Percentiles rank a stretch among this genome's conserved stretches.
Evolutionary conservation across 2,329 filamentous ascomycete genomes (phyloP).

Genomic region (Calonectria montana): DNA sequence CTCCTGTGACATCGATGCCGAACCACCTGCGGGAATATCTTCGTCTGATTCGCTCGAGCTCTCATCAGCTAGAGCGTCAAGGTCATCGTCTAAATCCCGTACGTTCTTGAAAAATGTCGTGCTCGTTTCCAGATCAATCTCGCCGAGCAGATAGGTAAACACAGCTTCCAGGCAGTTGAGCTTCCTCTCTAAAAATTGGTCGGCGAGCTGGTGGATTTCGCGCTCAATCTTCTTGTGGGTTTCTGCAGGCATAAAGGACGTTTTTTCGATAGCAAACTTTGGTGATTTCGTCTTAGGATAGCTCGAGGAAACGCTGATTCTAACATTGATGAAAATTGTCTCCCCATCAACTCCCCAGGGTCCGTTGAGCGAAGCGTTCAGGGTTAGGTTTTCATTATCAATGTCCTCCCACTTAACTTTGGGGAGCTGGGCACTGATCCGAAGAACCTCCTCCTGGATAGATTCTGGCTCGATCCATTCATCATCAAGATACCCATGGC

Average conservation of each 20-base stretch:
- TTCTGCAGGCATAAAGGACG: slow-evolving; percentile 69
- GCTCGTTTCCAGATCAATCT: slow-evolving; percentile 70
- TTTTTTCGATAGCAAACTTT: slow-evolving; percentile 70
- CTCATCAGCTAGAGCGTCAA: slow-evolving; percentile 73
- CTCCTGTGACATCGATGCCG: slow-evolving; percentile 72
- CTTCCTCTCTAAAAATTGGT: slow-evolving; percentile 65
- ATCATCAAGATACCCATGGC: slow-evolving; percentile 62
- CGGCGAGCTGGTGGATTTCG: slow-evolving; percentile 68
- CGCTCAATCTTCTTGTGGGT: slow-evolving; percentile 62
- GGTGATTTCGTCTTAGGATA: slow-evolving; percentile 70
- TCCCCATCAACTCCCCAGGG: slow-evolving; percentile 70
- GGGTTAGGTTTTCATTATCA: slow-evolving; percentile 69
- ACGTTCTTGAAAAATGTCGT: slow-evolving; percentile 73
- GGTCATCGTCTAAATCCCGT: slow-evolving; percentile 69
- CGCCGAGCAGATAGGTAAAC: slow-evolving; percentile 72
- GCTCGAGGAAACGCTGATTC: slow-evolving; percentile 67
- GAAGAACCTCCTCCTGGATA: slow-evolving; percentile 73
- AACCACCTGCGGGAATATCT: slow-evolving; percentile 63
- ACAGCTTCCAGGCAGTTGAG: slow-evolving; percentile 72
- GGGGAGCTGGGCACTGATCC: slow-evolving; percentile 70
- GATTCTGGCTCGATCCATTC: slow-evolving; percentile 72
- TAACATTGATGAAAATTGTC: slow-evolving; percentile 71
- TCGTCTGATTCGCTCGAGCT: slow-evolving; percentile 87
- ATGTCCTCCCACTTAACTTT: slow-evolving; percentile 74
- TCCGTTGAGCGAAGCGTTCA: slow-evolving; percentile 72